Conservation (phyloP, 75 land plant genomes). For the Azolla pinnata region DNA sequence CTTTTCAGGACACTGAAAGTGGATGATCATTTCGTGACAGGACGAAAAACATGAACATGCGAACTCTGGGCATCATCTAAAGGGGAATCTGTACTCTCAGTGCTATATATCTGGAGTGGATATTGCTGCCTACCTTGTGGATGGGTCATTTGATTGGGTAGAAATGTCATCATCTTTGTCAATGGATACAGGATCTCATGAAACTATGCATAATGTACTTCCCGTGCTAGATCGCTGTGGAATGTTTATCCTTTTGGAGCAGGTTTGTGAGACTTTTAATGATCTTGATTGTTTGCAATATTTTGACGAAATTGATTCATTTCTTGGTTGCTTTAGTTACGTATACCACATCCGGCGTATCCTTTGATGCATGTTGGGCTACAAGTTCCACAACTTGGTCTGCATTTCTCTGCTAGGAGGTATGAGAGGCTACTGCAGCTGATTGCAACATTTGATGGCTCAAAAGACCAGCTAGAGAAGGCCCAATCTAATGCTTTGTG, state of each 20-base stretch:
- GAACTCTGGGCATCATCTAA: constrained; percentile 27
- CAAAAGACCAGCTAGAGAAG: not conserved
- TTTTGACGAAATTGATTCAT: constrained; percentile 1
- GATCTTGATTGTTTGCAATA: not conserved
- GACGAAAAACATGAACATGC: constrained; percentile 3
- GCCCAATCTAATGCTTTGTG: constrained; percentile 21
- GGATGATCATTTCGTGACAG: not conserved
- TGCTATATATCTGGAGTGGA: constrained; percentile 83
- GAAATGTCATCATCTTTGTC: constrained; percentile 9
- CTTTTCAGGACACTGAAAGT: not conserved
- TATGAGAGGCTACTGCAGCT: constrained; percentile 54
- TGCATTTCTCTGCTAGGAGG: constrained; percentile 86
- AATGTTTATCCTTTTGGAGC: constrained; percentile 72
- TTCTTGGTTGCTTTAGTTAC: constrained; percentile 37
- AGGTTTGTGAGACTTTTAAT: too few relatives aligned
- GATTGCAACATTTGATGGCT: constrained; percentile 37
- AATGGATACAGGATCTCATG: constrained; percentile 1
- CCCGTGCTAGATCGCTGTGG: constrained; percentile 84
- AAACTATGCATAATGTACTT: constrained; percentile 20
- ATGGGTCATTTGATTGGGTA: constrained; percentile 37
- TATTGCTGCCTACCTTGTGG: constrained; percentile 70
- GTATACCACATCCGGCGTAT: constrained; percentile 62
- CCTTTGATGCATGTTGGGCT: constrained; percentile 73
- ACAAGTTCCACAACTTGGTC: constrained; percentile 80
- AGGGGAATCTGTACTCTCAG: constrained; percentile 58